Percentiles rank a stretch among this genome's conserved stretches.
Evolutionary conservation across 805 yeast species (phyloP).

Genomic region (Helenozyma baotianmanensis): DNA sequence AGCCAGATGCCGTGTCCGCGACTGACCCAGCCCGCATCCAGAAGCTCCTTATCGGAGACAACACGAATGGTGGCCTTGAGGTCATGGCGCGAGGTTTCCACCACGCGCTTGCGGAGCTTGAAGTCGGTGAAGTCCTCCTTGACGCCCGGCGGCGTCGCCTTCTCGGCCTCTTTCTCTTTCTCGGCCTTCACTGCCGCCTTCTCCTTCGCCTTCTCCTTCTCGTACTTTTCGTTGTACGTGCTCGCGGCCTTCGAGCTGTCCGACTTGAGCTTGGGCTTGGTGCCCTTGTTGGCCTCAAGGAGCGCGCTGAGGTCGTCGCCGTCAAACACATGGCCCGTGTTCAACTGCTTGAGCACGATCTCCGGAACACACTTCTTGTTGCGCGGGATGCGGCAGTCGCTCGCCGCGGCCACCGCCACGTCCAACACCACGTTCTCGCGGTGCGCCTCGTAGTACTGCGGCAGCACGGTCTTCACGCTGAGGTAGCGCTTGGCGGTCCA

Average conservation of each 20-base stretch:
- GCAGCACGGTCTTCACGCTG: conserved; percentile 24
- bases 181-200: background rate
- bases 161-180: background rate
- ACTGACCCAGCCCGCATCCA: conserved; percentile 42
- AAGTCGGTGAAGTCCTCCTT: background rate
- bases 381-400: conserved; percentile 34
- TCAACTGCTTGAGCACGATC: conserved; percentile 26
- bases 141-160: background rate
- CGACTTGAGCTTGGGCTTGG: conserved; percentile 1
- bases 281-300: conserved; percentile 4
- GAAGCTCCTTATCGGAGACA: conserved; percentile 35
- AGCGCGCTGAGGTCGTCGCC: conserved; percentile 18
- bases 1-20: conserved; percentile 56
- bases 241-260: conserved; percentile 1
- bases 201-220: background rate
- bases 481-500: conserved; percentile 43
- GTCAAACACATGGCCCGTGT: conserved; percentile 21
- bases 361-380: conserved; percentile 29
- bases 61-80: conserved; percentile 16
- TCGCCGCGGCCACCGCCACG: conserved; percentile 31
- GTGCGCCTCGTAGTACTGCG: conserved; percentile 15
- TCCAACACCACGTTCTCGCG: conserved; percentile 34
- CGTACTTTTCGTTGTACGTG: conserved; percentile 1
- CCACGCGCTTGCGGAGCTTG: conserved; percentile 4
- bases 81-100: conserved; percentile 19